phyloP scores from a whole-genome alignment of 768 basidiomycete genomes.

The Tylopilus rubrobrunneus region DNA sequence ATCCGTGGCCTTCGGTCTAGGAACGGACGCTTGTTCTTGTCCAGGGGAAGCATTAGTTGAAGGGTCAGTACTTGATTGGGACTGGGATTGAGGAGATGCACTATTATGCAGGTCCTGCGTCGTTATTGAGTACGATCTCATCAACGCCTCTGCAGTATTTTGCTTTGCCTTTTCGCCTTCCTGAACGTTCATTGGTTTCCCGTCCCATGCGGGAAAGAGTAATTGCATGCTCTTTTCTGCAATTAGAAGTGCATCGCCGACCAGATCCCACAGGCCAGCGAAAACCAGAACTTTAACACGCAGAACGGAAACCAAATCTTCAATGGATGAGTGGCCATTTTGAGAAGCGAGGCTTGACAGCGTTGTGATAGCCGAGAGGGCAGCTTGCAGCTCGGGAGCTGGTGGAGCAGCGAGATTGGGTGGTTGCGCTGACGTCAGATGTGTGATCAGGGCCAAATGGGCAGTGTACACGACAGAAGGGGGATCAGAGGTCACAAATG shows the following conservation, averaged over 20 bases:
- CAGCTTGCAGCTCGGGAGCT: conserved; percentile 25
- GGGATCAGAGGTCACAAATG: conserved; percentile 44
- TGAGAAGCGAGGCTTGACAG: conserved; percentile 31
- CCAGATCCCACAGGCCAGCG: conserved; percentile 50
- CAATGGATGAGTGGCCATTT: conserved; percentile 40
- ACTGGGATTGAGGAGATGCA: conserved; percentile 21
- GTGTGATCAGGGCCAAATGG: conserved; percentile 52
- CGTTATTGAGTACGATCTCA: conserved; percentile 30
- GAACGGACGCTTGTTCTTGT: not conserved
- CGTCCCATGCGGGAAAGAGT: conserved; percentile 19
- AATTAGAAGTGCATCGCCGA: conserved; percentile 43
- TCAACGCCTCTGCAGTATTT: conserved; percentile 10
- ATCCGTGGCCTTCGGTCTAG: conserved; percentile 25
- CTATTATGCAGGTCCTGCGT: conserved; percentile 25
- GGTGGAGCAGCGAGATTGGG: conserved; percentile 2
- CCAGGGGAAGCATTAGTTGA: not conserved
- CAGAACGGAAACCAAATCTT: conserved; percentile 50
- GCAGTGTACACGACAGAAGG: conserved; percentile 51
- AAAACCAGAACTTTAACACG: conserved; percentile 55
- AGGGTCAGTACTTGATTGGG: conserved; percentile 10
- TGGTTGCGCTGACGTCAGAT: conserved; percentile 30
- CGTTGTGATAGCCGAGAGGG: conserved; percentile 31
- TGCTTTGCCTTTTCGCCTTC: conserved; percentile 10
- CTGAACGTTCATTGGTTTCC: not conserved
- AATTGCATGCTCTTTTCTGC: conserved; percentile 52